phyloP scores from a whole-genome alignment of 331 rosid species.

The Pyrus hybrid region DNA sequence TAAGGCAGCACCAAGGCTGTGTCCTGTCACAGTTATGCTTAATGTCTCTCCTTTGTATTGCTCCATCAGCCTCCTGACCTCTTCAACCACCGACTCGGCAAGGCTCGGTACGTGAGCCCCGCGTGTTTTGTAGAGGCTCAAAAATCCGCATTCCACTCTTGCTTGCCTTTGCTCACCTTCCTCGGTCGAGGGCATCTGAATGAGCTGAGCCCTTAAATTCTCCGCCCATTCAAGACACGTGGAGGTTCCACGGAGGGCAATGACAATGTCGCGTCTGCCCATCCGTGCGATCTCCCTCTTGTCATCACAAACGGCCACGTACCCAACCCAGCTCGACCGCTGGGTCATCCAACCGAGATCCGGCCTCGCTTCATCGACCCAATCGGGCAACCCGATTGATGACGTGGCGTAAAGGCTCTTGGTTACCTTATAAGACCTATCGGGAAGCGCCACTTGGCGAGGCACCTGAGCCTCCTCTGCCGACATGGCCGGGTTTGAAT shows the following conservation, averaged over 20 bases:
- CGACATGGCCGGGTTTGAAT: slow-evolving; percentile 69
- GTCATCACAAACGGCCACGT: slow-evolving; percentile 85
- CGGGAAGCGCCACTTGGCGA: slow-evolving; percentile 43
- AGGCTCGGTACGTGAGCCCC: slow-evolving; percentile 75
- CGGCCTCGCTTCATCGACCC: slow-evolving; percentile 78
- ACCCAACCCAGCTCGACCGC: slow-evolving; percentile 90
- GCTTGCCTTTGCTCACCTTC: neutral
- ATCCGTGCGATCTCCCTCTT: slow-evolving; percentile 56
- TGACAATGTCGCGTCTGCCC: slow-evolving; percentile 83
- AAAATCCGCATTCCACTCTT: slow-evolving; percentile 74
- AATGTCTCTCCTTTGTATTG: slow-evolving; percentile 55
- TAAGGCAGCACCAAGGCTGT: slow-evolving; percentile 78
- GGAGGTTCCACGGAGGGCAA: slow-evolving; percentile 86
- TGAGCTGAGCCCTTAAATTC: slow-evolving; percentile 62
- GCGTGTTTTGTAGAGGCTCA: slow-evolving; percentile 56
- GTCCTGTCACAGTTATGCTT: slow-evolving; percentile 82
- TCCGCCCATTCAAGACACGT: slow-evolving; percentile 99
- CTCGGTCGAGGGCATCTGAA: slow-evolving; percentile 2
- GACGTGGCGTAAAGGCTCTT: slow-evolving; percentile 85
- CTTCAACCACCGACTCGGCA: slow-evolving; percentile 62
- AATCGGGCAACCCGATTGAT: slow-evolving; percentile 60
- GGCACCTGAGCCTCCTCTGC: slow-evolving; percentile 37
- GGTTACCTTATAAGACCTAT: slow-evolving; percentile 61
- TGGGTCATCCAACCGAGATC: slow-evolving; percentile 98
- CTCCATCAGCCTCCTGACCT: slow-evolving; percentile 39